Evolutionary conservation across 148 eudicot species (phyloP), one percentile per base, ranked within the genome.

Genomic region (Talinum fruticosum): DNA sequence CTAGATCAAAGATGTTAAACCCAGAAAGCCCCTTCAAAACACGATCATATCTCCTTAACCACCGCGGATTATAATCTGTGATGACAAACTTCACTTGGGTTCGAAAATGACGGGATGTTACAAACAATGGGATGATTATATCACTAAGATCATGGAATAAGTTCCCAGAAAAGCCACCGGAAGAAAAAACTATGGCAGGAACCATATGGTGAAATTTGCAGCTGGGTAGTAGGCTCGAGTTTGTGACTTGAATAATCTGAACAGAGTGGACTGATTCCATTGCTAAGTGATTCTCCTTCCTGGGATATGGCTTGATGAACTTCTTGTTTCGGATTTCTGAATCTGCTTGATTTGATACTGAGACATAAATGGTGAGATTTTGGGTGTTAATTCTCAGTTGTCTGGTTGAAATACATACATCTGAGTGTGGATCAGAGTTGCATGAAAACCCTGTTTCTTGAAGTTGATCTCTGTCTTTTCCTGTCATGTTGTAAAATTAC

Each of bases 151-250:
- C 61, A 32, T 72, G 75, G 61, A 72, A 72, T 23, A 29, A 5
- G n/a, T 72, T 72, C 33, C 61, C 62, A 15, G 61, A 2, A 51
- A 24, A 72, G 13, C 75, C 75, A 14, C 75, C 75, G 49, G 44
- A 45, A 28, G 75, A 72, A 78, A 72, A 72, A 47, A 72, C 37
- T 26, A 72, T 26, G n/a, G 62, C 59, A 15, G 75, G 75, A 47
- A 47, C 26, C 4, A 26, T 18, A 72, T 72, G 75, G 36, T 45
- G 10, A 51, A 49, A 72, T 16, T 45, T 29, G 30, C 75, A 72
- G 35, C 7, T 66, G 8, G 70, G 70, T 66, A 66, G 34, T 32
- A 32, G 15, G 70, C 38, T 66, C 6, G 38, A 5, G 34, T 66
- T 66, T 32, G n/a, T 32, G 7, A 18, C 70, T 15, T 34, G 70